A percentile compares a stretch with the other conserved stretches of the same genome.
phyloP scores from a whole-genome alignment of 805 yeast species.

The Ogataea haglerorum region DNA sequence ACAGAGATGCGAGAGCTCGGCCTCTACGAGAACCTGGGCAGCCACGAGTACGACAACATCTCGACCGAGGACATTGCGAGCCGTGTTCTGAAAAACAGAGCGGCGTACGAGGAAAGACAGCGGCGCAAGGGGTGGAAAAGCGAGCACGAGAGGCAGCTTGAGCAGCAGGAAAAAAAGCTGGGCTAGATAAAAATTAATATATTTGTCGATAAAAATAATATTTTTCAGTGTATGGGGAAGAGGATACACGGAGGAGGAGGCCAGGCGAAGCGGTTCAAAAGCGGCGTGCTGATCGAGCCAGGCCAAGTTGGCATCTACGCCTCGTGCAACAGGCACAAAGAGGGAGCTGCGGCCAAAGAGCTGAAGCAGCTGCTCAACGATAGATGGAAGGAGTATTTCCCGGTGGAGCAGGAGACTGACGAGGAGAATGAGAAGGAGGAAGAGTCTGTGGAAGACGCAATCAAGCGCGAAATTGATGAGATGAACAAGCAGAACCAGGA shows the following conservation, averaged over 20 bases:
- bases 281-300: slow-evolving; percentile 62
- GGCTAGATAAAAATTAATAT: background rate
- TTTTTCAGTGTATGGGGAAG: slow-evolving; percentile 24
- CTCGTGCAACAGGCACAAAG: slow-evolving; percentile 81
- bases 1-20: slow-evolving; percentile 27
- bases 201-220: slow-evolving; percentile 1
- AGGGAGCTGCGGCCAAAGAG: slow-evolving; percentile 74
- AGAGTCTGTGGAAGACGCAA: slow-evolving; percentile 70
- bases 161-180: slow-evolving; percentile 6
- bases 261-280: slow-evolving; percentile 39
- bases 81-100: slow-evolving; percentile 67
- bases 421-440: slow-evolving; percentile 37
- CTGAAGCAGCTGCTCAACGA: slow-evolving; percentile 57
- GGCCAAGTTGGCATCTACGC: slow-evolving; percentile 85
- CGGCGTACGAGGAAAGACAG: slow-evolving; percentile 82
- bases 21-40: slow-evolving; percentile 41
- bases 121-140: slow-evolving; percentile 80
- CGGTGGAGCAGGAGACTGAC: slow-evolving; percentile 21
- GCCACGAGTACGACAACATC: slow-evolving; percentile 61
- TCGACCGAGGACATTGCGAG: slow-evolving; percentile 68
- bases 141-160: slow-evolving; percentile 39
- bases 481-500: slow-evolving; percentile 44
- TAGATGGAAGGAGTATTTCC: slow-evolving; percentile 44
- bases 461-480: slow-evolving; percentile 65
- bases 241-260: slow-evolving; percentile 21